A percentile compares a stretch with the other conserved stretches of the same genome.
Conservation (phyloP, 768 basidiomycete species). For the Kwoniella mangroviensis region DNA sequence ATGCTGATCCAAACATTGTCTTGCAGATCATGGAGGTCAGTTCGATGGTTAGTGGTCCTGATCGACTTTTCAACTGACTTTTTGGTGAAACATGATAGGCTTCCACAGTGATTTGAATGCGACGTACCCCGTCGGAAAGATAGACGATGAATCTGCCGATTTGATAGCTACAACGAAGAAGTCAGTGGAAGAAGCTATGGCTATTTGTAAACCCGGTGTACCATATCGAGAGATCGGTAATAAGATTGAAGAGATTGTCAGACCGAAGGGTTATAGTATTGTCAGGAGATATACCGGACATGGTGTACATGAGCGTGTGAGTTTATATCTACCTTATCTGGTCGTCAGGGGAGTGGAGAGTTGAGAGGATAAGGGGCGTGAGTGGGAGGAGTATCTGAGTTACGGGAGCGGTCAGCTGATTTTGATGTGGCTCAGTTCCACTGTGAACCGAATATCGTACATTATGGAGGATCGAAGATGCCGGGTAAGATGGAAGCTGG, state of each 20-base stretch:
- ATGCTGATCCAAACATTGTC: too few species aligned
- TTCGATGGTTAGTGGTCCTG: neutral
- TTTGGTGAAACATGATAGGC: constrained; percentile 58
- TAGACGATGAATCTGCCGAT: constrained; percentile 74
- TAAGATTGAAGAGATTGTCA: constrained; percentile 75
- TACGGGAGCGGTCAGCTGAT: neutral
- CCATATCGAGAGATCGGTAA: constrained; percentile 62
- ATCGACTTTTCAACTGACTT: neutral
- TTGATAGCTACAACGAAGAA: constrained; percentile 81
- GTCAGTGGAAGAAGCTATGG: constrained; percentile 86
- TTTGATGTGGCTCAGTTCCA: constrained; percentile 68
- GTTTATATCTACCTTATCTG: constrained; percentile 12
- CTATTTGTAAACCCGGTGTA: constrained; percentile 88
- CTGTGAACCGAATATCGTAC: constrained; percentile 80
- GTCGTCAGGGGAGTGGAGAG: neutral
- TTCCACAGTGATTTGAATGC: constrained; percentile 92
- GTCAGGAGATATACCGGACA: constrained; percentile 92
- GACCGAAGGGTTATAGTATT: constrained; percentile 80
- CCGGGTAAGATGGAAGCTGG: constrained; percentile 91
- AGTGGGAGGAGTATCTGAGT: neutral
- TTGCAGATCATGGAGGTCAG: constrained; percentile 51
- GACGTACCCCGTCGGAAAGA: constrained; percentile 72
- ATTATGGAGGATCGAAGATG: constrained; percentile 93
- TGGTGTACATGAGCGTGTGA: constrained; percentile 71
- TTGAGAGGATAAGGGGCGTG: neutral